phyloP scores from a whole-genome alignment of 306 rosid species.

The Gynostemma pentaphyllum region DNA sequence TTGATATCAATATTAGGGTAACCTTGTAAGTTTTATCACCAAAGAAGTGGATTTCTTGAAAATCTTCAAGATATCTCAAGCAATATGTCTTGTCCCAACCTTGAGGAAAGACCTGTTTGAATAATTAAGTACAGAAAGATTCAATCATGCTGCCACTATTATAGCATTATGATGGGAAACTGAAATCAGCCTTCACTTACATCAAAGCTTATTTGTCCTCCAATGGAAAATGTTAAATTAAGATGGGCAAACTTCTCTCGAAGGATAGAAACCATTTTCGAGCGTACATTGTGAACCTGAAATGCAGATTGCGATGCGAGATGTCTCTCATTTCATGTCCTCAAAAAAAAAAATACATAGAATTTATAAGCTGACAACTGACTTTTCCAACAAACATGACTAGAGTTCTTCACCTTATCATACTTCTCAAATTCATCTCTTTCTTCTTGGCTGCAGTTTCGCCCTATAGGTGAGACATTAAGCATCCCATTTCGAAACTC shows the following conservation, averaged over 20 bases:
- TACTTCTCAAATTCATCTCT: slow-evolving; percentile 87
- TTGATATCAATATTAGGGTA: neutral
- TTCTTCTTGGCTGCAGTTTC: slow-evolving; percentile 97
- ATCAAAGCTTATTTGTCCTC: slow-evolving; percentile 99
- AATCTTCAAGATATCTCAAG: slow-evolving; percentile 70
- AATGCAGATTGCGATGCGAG: slow-evolving; percentile 19
- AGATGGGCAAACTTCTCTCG: slow-evolving; percentile 88
- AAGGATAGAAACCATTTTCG: slow-evolving; percentile 77
- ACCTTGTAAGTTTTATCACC: slow-evolving; percentile 99
- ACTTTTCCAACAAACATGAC: neutral
- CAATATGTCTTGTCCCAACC: slow-evolving; percentile 99
- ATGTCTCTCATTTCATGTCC: slow-evolving; percentile 8
- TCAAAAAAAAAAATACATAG: neutral
- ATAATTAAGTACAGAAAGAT: slow-evolving; percentile 8
- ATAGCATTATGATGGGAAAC: slow-evolving; percentile 9
- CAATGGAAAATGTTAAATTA: slow-evolving; percentile 85
- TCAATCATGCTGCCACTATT: neutral
- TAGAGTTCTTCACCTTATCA: slow-evolving; percentile 50
- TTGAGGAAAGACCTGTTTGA: slow-evolving; percentile 78
- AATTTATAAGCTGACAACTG: neutral
- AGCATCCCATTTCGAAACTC: slow-evolving; percentile 93
- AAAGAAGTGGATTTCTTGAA: slow-evolving; percentile 86
- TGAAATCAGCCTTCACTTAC: slow-evolving; percentile 42
- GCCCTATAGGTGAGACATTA: slow-evolving; percentile 85
- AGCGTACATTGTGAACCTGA: slow-evolving; percentile 80